A percentile compares a stretch with the other conserved stretches of the same genome.
Conservation (phyloP, 495 filamentous ascomycete species). For the Tuber magnatum region DNA sequence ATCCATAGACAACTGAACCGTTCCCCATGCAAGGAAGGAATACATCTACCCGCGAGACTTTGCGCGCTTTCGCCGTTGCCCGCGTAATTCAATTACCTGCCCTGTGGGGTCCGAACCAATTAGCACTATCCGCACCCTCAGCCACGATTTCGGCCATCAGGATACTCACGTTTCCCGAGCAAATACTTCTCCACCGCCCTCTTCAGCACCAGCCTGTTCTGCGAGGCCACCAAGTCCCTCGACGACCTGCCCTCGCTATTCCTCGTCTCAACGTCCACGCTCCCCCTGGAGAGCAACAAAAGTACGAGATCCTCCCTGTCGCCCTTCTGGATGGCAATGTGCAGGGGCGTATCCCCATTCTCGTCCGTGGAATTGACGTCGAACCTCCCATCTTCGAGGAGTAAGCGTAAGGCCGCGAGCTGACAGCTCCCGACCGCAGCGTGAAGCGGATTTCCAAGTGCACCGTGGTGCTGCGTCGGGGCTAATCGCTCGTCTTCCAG, state of each 20-base stretch:
- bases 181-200: background rate
- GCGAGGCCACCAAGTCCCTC: background rate
- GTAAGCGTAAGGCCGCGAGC: background rate
- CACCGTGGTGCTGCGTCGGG: background rate
- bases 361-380: background rate
- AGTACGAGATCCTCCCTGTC: background rate
- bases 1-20: background rate
- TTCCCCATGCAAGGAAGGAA: background rate
- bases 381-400: background rate
- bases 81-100: background rate
- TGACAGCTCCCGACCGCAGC: background rate
- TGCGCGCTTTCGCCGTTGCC: background rate
- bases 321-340: background rate
- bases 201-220: background rate
- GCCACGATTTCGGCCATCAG: background rate
- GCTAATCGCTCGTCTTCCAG: background rate
- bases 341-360: background rate
- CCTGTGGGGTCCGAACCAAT: background rate
- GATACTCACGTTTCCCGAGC: background rate
- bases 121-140: background rate
- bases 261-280: background rate
- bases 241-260: background rate
- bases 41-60: background rate
- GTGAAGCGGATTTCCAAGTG: background rate
- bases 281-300: background rate